Evolutionary conservation across 352 stramenopile genomes (phyloP).

Genomic region (Pythium brachiatum): DNA sequence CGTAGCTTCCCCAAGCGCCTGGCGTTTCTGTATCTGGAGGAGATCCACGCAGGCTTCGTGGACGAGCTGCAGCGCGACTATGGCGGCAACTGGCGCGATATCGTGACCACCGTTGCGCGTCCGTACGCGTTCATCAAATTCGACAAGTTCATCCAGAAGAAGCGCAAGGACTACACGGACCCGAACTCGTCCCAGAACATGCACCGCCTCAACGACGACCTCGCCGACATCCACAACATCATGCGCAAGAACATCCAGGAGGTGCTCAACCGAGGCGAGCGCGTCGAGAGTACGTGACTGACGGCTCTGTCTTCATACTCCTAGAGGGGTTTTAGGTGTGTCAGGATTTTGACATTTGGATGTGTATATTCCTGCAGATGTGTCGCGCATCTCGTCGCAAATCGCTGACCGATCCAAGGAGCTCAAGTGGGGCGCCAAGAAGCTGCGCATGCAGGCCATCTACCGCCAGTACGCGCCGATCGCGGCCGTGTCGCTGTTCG

Average conservation of each 20-base stretch:
- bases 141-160: constrained; percentile 97
- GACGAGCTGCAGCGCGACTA: constrained; percentile 94
- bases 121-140: constrained; percentile 99
- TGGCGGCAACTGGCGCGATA: constrained; percentile 85
- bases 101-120: constrained; percentile 93
- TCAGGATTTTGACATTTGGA: not conserved
- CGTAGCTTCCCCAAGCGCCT: constrained; percentile 96
- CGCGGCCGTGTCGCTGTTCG: constrained; percentile 75
- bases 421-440: constrained; percentile 97
- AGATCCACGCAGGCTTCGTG: constrained; percentile 93
- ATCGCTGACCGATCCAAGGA: constrained; percentile 93
- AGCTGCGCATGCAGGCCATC: constrained; percentile 87
- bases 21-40: constrained; percentile 97
- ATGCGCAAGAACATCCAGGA: constrained; percentile 99
- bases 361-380: constrained; percentile 40
- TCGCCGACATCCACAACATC: constrained; percentile 98
- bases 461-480: constrained; percentile 88
- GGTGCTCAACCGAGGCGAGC: constrained; percentile 90
- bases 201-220: constrained; percentile 95
- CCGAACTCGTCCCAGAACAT: constrained; percentile 95
- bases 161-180: constrained; percentile 97
- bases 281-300: constrained; percentile 72
- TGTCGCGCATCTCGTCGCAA: constrained; percentile 89
- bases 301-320: not conserved
- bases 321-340: not conserved